Evolutionary conservation across 2,329 filamentous ascomycete genomes (phyloP).

Genomic region (Paradendryphiella salina): DNA sequence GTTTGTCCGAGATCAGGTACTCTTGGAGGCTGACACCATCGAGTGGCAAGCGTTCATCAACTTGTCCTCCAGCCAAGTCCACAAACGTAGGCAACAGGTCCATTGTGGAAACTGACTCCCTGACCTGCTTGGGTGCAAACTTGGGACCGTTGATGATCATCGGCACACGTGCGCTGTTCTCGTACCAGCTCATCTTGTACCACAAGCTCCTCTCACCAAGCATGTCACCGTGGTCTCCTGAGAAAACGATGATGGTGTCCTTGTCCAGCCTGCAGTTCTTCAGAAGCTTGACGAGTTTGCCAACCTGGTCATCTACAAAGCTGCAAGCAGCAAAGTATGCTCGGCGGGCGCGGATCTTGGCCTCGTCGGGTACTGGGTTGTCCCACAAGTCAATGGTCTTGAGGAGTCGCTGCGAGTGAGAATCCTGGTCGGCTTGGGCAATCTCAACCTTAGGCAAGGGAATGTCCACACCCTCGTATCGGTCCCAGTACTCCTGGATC

Average conservation of each 20-base stretch:
- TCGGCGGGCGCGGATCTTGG: slow-evolving; percentile 80
- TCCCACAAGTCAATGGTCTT: slow-evolving; percentile 87
- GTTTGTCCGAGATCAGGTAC: slow-evolving; percentile 47
- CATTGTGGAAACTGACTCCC: slow-evolving; percentile 85
- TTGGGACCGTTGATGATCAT: slow-evolving; percentile 80
- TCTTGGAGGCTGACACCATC: slow-evolving; percentile 73
- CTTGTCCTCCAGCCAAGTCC: slow-evolving; percentile 73
- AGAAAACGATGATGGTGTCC: slow-evolving; percentile 89
- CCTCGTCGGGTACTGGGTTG: slow-evolving; percentile 79
- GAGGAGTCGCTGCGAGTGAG: slow-evolving; percentile 83
- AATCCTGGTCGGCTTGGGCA: slow-evolving; percentile 77
- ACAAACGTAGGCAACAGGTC: slow-evolving; percentile 89
- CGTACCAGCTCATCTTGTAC: slow-evolving; percentile 99
- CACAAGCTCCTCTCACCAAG: slow-evolving; percentile 87
- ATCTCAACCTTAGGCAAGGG: slow-evolving; percentile 77
- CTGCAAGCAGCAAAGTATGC: slow-evolving; percentile 93
- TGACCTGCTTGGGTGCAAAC: slow-evolving; percentile 75
- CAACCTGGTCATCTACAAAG: slow-evolving; percentile 92
- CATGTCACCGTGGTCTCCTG: slow-evolving; percentile 95
- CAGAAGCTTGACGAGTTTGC: slow-evolving; percentile 75
- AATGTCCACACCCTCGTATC: slow-evolving; percentile 88
- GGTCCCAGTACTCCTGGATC: slow-evolving; percentile 88
- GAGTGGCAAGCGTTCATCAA: slow-evolving; percentile 74
- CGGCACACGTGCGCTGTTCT: slow-evolving; percentile 86
- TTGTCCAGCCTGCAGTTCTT: slow-evolving; percentile 79